Evolutionary conservation across 2,329 filamentous ascomycete genomes (phyloP).

Genomic region (Tolypocladium inflatum): DNA sequence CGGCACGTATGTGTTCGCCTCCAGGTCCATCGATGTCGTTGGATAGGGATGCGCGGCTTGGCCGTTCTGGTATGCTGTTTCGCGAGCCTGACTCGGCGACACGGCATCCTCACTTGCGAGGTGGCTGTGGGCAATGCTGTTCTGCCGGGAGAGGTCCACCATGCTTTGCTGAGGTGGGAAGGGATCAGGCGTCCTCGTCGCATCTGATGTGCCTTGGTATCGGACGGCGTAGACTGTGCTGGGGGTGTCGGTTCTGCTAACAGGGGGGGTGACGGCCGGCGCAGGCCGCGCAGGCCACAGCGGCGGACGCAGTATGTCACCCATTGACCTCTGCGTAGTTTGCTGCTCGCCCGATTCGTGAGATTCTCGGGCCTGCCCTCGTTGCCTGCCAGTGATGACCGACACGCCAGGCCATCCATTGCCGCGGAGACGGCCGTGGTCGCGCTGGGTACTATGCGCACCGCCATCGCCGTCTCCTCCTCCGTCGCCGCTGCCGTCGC

Average conservation of each 20-base stretch:
- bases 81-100: not conserved
- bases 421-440: not conserved
- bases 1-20: constrained; percentile 14
- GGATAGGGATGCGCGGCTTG: constrained; percentile 8
- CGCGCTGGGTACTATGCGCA: not conserved
- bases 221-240: constrained; percentile 56
- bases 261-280: constrained; percentile 44
- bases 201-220: constrained; percentile 49
- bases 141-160: constrained; percentile 23
- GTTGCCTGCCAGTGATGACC: constrained; percentile 15
- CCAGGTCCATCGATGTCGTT: constrained; percentile 13
- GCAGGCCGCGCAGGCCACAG: constrained; percentile 47
- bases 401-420: constrained; percentile 19
- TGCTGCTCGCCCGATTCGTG: constrained; percentile 13
- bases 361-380: constrained; percentile 9
- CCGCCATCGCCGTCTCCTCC: constrained; percentile 5
- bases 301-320: constrained; percentile 35
- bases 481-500: constrained; percentile 11
- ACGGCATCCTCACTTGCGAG: constrained; percentile 15
- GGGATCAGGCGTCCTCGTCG: constrained; percentile 35
- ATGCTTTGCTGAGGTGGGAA: constrained; percentile 14
- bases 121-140: constrained; percentile 18
- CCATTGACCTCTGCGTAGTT: constrained; percentile 17
- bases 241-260: constrained; percentile 53
- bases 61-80: constrained; percentile 8